phyloP scores from a whole-genome alignment of 805 yeast genomes.

The Metschnikowia lachancei region DNA sequence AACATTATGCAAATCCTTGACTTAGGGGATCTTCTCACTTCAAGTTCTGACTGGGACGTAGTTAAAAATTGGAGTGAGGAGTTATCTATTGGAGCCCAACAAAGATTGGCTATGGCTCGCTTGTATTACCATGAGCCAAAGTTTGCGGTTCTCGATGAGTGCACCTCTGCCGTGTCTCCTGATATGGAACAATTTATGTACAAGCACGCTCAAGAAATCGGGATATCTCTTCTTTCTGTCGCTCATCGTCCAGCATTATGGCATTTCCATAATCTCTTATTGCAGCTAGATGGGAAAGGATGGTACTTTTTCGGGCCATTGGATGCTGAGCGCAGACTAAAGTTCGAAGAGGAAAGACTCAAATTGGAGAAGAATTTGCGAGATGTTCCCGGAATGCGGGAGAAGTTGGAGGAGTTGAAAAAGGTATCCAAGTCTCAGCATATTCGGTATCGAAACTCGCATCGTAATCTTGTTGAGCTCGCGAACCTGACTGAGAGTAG shows the following conservation, averaged over 20 bases:
- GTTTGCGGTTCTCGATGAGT: slow-evolving; percentile 93
- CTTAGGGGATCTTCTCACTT: slow-evolving; percentile 51
- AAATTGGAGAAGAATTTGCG: slow-evolving; percentile 67
- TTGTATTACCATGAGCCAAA: slow-evolving; percentile 86
- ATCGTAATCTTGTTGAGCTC: slow-evolving; percentile 26
- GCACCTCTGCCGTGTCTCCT: slow-evolving; percentile 91
- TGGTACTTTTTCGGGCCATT: slow-evolving; percentile 59
- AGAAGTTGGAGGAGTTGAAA: slow-evolving; percentile 62
- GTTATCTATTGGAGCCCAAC: slow-evolving; percentile 87
- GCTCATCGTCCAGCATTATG: slow-evolving; percentile 91
- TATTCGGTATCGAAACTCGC: slow-evolving; percentile 30
- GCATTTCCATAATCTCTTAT: slow-evolving; percentile 81
- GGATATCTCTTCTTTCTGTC: slow-evolving; percentile 82
- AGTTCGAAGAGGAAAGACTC: slow-evolving; percentile 75
- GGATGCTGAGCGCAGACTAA: slow-evolving; percentile 69
- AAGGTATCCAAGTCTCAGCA: slow-evolving; percentile 49
- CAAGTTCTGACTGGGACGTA: slow-evolving; percentile 48
- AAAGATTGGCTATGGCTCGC: slow-evolving; percentile 89
- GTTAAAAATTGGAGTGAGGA: slow-evolving; percentile 86
- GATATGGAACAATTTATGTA: slow-evolving; percentile 90
- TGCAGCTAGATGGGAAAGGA: slow-evolving; percentile 86
- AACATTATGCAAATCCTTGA: slow-evolving; percentile 57
- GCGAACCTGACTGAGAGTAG: slow-evolving; percentile 10
- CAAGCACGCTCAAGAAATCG: slow-evolving; percentile 70
- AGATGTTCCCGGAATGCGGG: slow-evolving; percentile 63